Evolutionary conservation across 164 flowering plant genomes (phyloP).

Genomic region (Hamamelis virginiana): DNA sequence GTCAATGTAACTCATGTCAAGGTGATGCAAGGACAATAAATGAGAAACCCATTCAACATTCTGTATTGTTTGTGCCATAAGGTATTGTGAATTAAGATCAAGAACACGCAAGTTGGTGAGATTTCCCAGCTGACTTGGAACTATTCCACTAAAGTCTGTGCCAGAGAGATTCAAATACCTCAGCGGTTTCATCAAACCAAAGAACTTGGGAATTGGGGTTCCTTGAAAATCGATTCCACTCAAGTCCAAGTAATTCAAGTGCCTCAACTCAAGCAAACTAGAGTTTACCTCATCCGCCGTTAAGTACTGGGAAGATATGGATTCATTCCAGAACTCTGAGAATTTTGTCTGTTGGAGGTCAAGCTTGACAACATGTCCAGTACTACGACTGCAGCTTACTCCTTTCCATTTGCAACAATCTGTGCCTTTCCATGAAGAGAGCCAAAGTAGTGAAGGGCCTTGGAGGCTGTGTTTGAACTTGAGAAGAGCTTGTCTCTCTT

Average conservation of each 20-base stretch:
- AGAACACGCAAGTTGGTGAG: slow-evolving; percentile 3
- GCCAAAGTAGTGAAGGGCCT: too few species aligned
- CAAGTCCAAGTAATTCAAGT: slow-evolving; percentile 8
- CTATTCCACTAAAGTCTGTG: neutral
- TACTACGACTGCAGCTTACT: slow-evolving; percentile 6
- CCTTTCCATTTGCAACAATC: slow-evolving; percentile 18
- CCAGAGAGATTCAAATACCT: neutral
- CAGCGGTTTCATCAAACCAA: neutral
- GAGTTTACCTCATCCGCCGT: neutral
- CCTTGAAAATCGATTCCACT: neutral
- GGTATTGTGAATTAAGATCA: neutral
- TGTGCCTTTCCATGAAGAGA: too few species aligned
- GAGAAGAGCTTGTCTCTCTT: too few species aligned
- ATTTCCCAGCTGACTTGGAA: neutral
- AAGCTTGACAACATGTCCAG: slow-evolving; percentile 9
- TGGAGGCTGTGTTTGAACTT: too few species aligned
- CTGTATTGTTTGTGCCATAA: too few species aligned
- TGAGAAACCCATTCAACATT: neutral
- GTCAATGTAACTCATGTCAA: neutral
- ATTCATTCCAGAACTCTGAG: too few species aligned
- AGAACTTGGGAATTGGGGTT: neutral
- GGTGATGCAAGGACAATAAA: neutral
- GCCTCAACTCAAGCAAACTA: slow-evolving; percentile 7
- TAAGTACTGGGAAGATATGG: neutral
- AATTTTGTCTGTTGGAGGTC: neutral